These are phyloP conservation scores for Pseudozyma thailandica DNA, from an alignment of 1,284 basidiomycete species.

Conservation along the genomic window DNA sequence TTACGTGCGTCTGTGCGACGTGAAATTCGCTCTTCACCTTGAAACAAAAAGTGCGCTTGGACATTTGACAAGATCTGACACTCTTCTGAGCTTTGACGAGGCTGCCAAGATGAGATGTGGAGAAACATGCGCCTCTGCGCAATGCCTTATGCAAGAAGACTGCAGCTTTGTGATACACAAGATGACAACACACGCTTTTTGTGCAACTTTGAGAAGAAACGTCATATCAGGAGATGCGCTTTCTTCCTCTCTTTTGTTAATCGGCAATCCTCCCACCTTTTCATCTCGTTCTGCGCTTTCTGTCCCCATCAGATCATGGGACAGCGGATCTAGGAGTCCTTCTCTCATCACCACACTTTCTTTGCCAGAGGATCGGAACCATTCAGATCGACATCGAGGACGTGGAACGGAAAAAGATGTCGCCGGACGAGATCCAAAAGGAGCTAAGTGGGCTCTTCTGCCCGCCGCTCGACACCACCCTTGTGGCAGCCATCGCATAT, in stretches of 20 bases:
- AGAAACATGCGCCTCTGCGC: neutral
- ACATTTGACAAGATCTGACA: neutral
- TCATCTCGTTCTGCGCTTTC: too few relatives aligned
- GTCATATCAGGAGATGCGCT: neutral
- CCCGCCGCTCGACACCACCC: conserved; percentile 51
- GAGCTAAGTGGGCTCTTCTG: conserved; percentile 43
- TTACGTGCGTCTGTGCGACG: neutral
- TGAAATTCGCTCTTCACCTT: neutral
- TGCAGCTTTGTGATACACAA: neutral
- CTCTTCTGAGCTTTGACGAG: too few relatives aligned
- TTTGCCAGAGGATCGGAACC: too few relatives aligned
- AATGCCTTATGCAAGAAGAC: neutral
- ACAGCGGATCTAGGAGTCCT: neutral
- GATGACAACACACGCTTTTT: neutral
- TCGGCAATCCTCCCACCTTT: too few relatives aligned
- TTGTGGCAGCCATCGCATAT: conserved; percentile 53
- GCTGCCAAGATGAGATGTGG: neutral
- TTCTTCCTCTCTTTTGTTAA: neutral
- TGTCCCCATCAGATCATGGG: too few relatives aligned
- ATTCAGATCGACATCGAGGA: too few relatives aligned
- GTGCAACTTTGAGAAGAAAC: neutral
- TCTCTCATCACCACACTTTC: neutral
- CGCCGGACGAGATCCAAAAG: conserved; percentile 38
- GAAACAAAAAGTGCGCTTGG: neutral
- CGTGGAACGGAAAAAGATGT: conserved; percentile 12